Evolutionary conservation across 192 early-diverging fungal genomes (phyloP).

Genomic region (Dissophora globulifera): DNA sequence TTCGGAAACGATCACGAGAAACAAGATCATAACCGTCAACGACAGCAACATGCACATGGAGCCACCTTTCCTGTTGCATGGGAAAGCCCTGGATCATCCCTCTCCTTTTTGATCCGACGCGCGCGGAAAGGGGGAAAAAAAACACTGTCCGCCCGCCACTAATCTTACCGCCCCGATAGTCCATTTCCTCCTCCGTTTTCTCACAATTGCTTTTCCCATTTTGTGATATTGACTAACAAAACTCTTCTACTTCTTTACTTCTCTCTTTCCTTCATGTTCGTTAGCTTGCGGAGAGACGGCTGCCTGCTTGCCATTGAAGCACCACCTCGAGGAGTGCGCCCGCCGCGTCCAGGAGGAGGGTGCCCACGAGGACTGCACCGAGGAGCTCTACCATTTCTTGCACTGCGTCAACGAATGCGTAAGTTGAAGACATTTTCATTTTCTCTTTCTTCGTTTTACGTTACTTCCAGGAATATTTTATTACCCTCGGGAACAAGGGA

Average conservation of each 20-base stretch:
- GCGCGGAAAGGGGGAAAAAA: no score
- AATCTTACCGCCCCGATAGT: no score
- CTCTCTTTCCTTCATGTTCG: background rate
- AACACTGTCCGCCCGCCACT: no score
- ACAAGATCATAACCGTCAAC: no score
- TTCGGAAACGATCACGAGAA: no score
- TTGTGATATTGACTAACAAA: no score
- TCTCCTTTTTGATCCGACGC: no score
- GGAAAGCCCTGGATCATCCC: no score
- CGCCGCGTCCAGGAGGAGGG: constrained; percentile 76
- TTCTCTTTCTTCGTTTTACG: no score
- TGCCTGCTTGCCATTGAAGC: constrained; percentile 76
- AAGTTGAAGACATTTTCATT: constrained; percentile 65
- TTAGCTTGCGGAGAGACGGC: constrained; percentile 70
- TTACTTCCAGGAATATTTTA: background rate
- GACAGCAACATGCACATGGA: no score
- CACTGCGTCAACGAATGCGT: constrained; percentile 85
- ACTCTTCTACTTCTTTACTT: no score
- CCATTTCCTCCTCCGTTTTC: background rate
- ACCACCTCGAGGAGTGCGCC: constrained; percentile 81
- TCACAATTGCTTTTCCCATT: background rate
- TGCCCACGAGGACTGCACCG: constrained; percentile 79
- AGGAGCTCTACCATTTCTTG: constrained; percentile 85
- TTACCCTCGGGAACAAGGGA: background rate
- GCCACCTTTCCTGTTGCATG: no score